phyloP scores from a whole-genome alignment of 1,139 yeast species.

The Candida sp. region DNA sequence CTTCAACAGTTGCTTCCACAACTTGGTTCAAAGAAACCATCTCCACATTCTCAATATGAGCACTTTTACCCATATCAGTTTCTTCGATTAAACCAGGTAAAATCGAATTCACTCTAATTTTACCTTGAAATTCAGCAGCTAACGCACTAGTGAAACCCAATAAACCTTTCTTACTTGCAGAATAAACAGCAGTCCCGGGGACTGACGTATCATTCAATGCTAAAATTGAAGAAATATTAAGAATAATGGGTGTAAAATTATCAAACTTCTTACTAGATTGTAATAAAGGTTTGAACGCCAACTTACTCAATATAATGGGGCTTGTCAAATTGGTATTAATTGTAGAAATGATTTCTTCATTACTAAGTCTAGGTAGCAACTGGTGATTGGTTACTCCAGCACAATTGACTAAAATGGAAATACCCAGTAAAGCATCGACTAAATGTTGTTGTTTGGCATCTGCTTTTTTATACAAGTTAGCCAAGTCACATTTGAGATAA shows the following conservation, averaged over 20 bases:
- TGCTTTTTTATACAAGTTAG: conserved; percentile 1
- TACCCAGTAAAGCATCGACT: conserved; percentile 15
- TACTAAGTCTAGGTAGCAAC: conserved; percentile 46
- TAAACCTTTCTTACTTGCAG: conserved; percentile 80
- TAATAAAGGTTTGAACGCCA: conserved; percentile 47
- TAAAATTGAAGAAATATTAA: conserved; percentile 75
- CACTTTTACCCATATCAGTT: conserved; percentile 65
- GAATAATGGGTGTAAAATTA: conserved; percentile 22
- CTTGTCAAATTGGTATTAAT: conserved; percentile 62
- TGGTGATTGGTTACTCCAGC: conserved; percentile 76
- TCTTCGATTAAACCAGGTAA: conserved; percentile 71
- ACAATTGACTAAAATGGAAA: conserved; percentile 63
- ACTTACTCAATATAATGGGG: conserved; percentile 57
- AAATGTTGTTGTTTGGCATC: conserved; percentile 10
- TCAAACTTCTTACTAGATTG: conserved; percentile 6
- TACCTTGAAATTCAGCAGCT: conserved; percentile 58
- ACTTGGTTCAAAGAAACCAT: conserved; percentile 20
- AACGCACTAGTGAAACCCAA: conserved; percentile 63
- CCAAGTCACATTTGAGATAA: conserved; percentile 52
- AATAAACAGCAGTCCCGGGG: conserved; percentile 72
- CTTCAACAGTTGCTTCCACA: conserved; percentile 23
- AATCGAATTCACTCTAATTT: conserved; percentile 57
- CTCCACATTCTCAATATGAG: conserved; percentile 15
- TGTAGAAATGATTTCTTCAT: conserved; percentile 42
- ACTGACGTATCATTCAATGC: conserved; percentile 38